Base-by-base conservation (phyloP, 202 grass and related monocot species). In the Brachypodium distachyon region DNA sequence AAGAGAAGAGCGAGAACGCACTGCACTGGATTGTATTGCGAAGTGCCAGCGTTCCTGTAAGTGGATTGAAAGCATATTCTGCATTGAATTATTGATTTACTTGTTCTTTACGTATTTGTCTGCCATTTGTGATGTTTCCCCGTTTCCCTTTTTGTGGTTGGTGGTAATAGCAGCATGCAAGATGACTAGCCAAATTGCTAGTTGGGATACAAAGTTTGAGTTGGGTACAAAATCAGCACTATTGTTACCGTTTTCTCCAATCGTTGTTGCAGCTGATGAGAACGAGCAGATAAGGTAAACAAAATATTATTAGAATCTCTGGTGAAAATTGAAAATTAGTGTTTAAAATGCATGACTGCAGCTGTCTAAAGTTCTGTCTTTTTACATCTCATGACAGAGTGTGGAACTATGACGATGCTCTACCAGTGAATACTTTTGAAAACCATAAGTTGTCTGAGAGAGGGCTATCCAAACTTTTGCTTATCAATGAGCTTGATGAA, bases 401-500 rank as follows among this genome's bases (percentile, higher is more conserved):
- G 69, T 99, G 90, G 85, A 96, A 99, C 76, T 99, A 99, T 66
- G 90, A 93, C 1, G 90, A 99, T 64, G 89, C 80, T 10, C 38
- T 85, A 63, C 75, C 48, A 31, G 80, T 99, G 77, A 99, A 99
- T n/a, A 85, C 74, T 88, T 99, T 93, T 51, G 66, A 89, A 75
- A 99, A 96, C 62, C 87, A 96, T 59, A 91, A 91, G 42, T 93
- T 84, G 48, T 87, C 92, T 18, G 92, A 99, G 29, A 96, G 82
- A 84, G 96, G 92, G 60, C 83, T 99, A 75, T 96, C 92, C 28
- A 99, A 96, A 72, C 83, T 99, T 38, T 84, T 89, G 74, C 90
- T 93, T 76, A 79, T 96, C 64, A 99, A 99, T 87, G 96, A 91
- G 73, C 92, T 99, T 83, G 92, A 96, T 87, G 90, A 99, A 66